Base-by-base conservation (phyloP, 352 stramenopile genomes). In the Pythium graminicola region DNA sequence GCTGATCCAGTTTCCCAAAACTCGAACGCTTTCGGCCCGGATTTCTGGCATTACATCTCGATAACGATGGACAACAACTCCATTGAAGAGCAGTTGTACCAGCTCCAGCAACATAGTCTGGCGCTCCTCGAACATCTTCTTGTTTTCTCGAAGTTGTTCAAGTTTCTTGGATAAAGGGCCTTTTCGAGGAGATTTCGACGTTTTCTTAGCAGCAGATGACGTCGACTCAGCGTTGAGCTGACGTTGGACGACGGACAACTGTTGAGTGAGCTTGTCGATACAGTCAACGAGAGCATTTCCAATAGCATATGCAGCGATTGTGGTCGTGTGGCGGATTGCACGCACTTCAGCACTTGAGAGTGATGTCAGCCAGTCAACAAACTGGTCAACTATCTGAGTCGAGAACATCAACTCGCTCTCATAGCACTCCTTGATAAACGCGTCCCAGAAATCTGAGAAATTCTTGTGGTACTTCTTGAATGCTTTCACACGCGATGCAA, bases 1-100 rank as follows among this genome's bases (percentile, higher is more conserved):
- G 10, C 81, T 67, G 27, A 88, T 90, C 81, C 94, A 96, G 35
- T 81, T 62, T 0, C 80, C 81, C 8, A 98, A 74, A 8, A 81
- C 73, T 17, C 85, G 57, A 6, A 97, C 71, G 38, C 73, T 97
- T 24, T 82, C 72, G 7, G 73, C 60, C 19, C 95, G 89, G 60
- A 98, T 87, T 43, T 96, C 75, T 3, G 77, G 65, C 83, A 97
- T 97, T n/a, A 96, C 87, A 54, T 98, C 95, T 14, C 92, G 86
- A 67, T 90, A 95, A 6, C 84, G 81, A 59, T 93, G 82, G 13
- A 89, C 70, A 19, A 94, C 61, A 13, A 94, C 75, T 7, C 73
- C 76, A 22, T 75, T 86, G 60, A 93, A 91, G 8, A 95, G 8
- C 29, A 76, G 64, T 33, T 81, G 71, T 16, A 89, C 61, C n/a